Evolutionary conservation across 2,329 filamentous ascomycete species (phyloP).

Genomic region (Cucurbitaria berberidis): DNA sequence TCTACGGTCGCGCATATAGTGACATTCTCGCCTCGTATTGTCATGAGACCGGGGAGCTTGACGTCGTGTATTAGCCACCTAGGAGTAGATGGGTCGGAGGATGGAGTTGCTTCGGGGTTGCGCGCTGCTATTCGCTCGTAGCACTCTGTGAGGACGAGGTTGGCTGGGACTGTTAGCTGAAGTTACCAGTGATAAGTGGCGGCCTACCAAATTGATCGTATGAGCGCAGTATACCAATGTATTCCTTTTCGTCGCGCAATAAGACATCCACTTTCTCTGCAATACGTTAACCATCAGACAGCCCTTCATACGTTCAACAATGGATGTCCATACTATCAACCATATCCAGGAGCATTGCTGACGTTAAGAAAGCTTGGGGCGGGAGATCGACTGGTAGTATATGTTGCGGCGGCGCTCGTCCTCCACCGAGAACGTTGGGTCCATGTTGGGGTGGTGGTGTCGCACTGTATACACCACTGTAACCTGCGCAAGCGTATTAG

Average conservation of each 20-base stretch:
- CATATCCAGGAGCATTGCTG: constrained; percentile 90
- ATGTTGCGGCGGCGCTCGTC: constrained; percentile 28
- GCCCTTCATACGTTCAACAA: constrained; percentile 4
- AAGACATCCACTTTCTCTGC: constrained; percentile 93
- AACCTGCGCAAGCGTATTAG: constrained; percentile 35
- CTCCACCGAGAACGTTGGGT: constrained; percentile 39
- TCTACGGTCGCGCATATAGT: constrained; percentile 94
- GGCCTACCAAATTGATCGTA: constrained; percentile 95
- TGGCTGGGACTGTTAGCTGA: constrained; percentile 64
- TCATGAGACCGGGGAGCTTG: constrained; percentile 81
- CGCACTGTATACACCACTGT: constrained; percentile 45
- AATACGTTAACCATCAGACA: constrained; percentile 19
- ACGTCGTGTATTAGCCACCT: constrained; percentile 80
- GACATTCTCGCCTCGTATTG: constrained; percentile 97
- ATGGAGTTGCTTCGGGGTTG: constrained; percentile 46
- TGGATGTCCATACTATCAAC: constrained; percentile 76
- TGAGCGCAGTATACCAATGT: constrained; percentile 88
- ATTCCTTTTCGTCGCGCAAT: constrained; percentile 89
- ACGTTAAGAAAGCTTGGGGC: constrained; percentile 98
- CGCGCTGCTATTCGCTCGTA: constrained; percentile 83
- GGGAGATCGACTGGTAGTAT: constrained; percentile 60
- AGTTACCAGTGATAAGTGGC: neutral
- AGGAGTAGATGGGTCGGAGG: constrained; percentile 28
- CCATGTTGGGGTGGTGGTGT: constrained; percentile 60
- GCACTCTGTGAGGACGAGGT: constrained; percentile 92